phyloP scores from a whole-genome alignment of 371 early-diverging fungal genomes.

The Zychaea mexicana region DNA sequence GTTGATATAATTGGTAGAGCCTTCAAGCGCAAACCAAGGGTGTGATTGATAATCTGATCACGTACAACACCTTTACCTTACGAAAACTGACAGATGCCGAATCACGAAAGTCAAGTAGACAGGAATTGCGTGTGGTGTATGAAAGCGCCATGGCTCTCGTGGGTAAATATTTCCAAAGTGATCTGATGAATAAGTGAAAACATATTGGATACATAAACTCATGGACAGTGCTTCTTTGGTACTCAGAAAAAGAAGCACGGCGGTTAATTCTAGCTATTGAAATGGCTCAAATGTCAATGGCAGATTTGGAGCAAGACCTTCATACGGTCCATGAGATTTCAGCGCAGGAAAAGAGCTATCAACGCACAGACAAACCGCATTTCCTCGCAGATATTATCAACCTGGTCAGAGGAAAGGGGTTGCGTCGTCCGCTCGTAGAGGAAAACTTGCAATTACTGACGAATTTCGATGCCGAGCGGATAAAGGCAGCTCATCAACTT shows the following conservation, averaged over 20 bases:
- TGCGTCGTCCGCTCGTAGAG: conserved; percentile 31
- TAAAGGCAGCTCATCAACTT: conserved; percentile 32
- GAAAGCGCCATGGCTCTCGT: conserved; percentile 45
- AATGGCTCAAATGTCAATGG: conserved; percentile 30
- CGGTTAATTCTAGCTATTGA: conserved; percentile 42
- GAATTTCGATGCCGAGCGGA: conserved; percentile 36
- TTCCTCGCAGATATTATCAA: conserved; percentile 38
- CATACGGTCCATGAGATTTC: conserved; percentile 46
- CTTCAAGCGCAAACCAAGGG: conserved; percentile 30
- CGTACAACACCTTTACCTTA: conserved; percentile 49
- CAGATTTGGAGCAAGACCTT: conserved; percentile 39
- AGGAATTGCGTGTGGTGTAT: conserved; percentile 38
- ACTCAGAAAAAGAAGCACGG: conserved; percentile 34
- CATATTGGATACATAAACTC: no score
- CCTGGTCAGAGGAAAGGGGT: conserved; percentile 31
- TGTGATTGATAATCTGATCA: conserved; percentile 46
- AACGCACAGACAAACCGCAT: conserved; percentile 30
- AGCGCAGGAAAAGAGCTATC: conserved; percentile 39
- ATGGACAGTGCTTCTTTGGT: no score
- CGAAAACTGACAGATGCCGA: conserved; percentile 37
- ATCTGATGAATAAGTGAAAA: no score
- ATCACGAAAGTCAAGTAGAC: conserved; percentile 27
- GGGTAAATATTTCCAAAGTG: no score
- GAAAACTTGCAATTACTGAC: conserved; percentile 42
- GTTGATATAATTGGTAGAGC: conserved; percentile 3